Evolutionary conservation across 2,329 filamentous ascomycete species (phyloP).

Genomic region (Cytospora piceicola): DNA sequence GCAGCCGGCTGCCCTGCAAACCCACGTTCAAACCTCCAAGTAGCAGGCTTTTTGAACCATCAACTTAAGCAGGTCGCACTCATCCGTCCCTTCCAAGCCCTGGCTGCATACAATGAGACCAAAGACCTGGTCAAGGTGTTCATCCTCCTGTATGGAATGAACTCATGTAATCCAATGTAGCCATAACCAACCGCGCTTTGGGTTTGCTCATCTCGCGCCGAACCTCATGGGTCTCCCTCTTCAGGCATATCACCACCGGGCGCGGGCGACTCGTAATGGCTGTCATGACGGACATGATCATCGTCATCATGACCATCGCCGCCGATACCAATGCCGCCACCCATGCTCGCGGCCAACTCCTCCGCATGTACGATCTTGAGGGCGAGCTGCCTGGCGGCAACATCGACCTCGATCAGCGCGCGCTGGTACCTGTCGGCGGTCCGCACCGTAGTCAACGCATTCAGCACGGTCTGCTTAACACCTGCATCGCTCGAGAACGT

Average conservation of each 20-base stretch:
- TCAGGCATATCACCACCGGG: conserved; percentile 19
- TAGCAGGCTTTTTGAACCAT: not conserved
- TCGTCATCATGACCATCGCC: conserved; percentile 9
- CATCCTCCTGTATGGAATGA: not conserved
- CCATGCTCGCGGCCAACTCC: conserved; percentile 42
- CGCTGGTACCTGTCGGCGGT: conserved; percentile 49
- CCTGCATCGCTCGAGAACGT: conserved; percentile 41
- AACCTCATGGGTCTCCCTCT: conserved; percentile 9
- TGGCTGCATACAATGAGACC: not conserved
- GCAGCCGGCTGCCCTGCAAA: not conserved
- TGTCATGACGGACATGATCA: conserved; percentile 11
- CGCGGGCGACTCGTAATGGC: conserved; percentile 21
- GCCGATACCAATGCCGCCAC: conserved; percentile 23
- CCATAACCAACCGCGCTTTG: not conserved
- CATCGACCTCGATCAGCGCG: conserved; percentile 56
- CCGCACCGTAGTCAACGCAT: conserved; percentile 52
- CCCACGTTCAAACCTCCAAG: not conserved
- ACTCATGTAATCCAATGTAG: not conserved
- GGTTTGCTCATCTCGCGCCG: not conserved
- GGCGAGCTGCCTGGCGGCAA: conserved; percentile 58
- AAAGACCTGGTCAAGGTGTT: not conserved
- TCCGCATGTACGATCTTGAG: conserved; percentile 57
- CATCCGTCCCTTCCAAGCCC: not conserved
- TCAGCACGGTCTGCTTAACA: conserved; percentile 49
- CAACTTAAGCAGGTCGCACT: not conserved